phyloP scores from a whole-genome alignment of 305 asterid species.

The Lippia alba region DNA sequence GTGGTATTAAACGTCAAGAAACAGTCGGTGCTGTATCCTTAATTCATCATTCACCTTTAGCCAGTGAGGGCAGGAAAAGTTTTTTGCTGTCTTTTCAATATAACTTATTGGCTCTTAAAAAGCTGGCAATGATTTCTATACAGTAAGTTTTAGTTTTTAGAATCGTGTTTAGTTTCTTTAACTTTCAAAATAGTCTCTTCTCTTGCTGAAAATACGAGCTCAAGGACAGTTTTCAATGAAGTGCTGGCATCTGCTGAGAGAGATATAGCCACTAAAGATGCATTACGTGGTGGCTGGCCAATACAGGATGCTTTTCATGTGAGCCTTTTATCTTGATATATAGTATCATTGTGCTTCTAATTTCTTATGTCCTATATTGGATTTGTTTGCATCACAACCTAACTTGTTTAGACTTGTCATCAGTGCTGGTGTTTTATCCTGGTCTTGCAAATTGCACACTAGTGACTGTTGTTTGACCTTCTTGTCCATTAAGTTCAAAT shows the following conservation, averaged over 20 bases:
- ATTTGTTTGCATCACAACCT: constrained; percentile 29
- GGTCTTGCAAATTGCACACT: constrained; percentile 14
- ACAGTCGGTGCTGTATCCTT: constrained; percentile 93
- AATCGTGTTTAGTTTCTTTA: constrained; percentile 41
- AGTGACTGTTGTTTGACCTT: not conserved
- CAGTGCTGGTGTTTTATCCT: constrained; percentile 13
- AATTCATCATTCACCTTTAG: constrained; percentile 25
- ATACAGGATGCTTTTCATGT: constrained; percentile 93
- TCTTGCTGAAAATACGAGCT: constrained; percentile 90
- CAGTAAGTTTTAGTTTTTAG: constrained; percentile 6
- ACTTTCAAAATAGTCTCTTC: constrained; percentile 75
- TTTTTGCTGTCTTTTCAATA: constrained; percentile 8
- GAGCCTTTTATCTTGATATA: constrained; percentile 36
- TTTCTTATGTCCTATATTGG: constrained; percentile 19
- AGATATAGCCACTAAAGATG: constrained; percentile 92
- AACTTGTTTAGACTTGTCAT: constrained; percentile 20
- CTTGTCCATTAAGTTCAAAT: constrained; percentile 20
- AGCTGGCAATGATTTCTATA: constrained; percentile 24
- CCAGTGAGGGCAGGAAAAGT: constrained; percentile 13
- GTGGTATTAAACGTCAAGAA: constrained; percentile 97
- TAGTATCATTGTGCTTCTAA: constrained; percentile 13
- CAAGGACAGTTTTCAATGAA: constrained; percentile 85
- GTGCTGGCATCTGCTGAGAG: constrained; percentile 87
- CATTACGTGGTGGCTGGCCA: constrained; percentile 99
- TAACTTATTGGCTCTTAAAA: constrained; percentile 23